Evolutionary conservation across 2,329 filamentous ascomycete genomes (phyloP), one percentile per base, ranked within the genome.

Genomic region (Pseudocercospora pini-densiflorae): DNA sequence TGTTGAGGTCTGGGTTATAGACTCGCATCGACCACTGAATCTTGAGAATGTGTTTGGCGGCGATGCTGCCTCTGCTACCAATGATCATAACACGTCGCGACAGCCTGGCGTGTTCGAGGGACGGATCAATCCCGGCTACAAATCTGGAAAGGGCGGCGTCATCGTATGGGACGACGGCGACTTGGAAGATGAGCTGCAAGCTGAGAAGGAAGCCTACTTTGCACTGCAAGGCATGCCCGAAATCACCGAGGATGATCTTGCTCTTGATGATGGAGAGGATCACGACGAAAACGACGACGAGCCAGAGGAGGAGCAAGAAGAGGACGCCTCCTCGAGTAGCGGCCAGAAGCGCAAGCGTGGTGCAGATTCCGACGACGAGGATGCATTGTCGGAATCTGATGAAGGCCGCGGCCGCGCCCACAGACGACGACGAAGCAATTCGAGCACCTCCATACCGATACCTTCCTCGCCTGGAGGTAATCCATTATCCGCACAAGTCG

Each of bases 131-230:
- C 86, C 88, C 14, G 82, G 85, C 0, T 97, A 96, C 77, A 89
- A 87, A 70, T 88, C 92, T 5, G 91, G 92, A 31, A 90, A 87
- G 75, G 94, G 94, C 19, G 95, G 95, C 0, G 91, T 99, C 49
- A 88, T 99, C 67, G 93, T 97, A 1, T 97, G 95, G 77, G 95
- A 98, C 75, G 95, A 98, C 76, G 95, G 94, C 1, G 95, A 99
- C 77, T 94, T 99, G 59, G 91, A 94, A 71, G 91, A 94, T 71
- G 92, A 94, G 36, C 82, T 99, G 36, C 80, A 79, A 12, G 82
- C 82, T 0, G 93, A 98, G 79, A 87, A 88, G 72, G 89, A 92
- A 66, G 94, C 95, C 45, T 98, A 96, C 76, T 87, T 92, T 70
- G 90, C 90, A n/a, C 82, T 98, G 60, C 84, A 92, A 54, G 90